Conservation (phyloP, 2,329 filamentous ascomycete genomes). For the Didymella sp. region DNA sequence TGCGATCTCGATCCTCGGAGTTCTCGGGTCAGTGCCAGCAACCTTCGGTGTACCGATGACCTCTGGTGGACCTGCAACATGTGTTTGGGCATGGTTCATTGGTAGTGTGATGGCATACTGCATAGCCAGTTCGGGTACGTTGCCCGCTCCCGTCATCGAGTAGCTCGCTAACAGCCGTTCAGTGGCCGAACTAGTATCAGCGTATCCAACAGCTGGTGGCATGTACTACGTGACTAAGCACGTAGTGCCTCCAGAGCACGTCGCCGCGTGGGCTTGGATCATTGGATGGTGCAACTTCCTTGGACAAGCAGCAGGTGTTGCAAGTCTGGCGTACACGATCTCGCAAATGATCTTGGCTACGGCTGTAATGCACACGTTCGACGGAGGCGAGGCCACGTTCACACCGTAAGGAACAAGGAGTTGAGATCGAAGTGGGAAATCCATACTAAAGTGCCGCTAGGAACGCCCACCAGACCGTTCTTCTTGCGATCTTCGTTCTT, state of each 20-base stretch:
- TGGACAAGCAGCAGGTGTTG: constrained; percentile 68
- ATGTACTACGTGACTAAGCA: constrained; percentile 74
- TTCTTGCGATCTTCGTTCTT: constrained; percentile 64
- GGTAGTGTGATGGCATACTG: constrained; percentile 70
- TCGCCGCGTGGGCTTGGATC: constrained; percentile 69
- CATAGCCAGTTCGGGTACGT: constrained; percentile 65
- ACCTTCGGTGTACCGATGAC: constrained; percentile 66
- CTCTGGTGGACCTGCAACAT: constrained; percentile 67
- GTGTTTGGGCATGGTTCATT: constrained; percentile 71
- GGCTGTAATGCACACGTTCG: constrained; percentile 66
- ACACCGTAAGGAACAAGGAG: constrained; percentile 58
- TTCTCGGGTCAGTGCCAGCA: constrained; percentile 69
- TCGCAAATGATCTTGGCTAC: constrained; percentile 69
- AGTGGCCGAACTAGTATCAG: constrained; percentile 71
- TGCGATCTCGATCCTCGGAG: constrained; percentile 69
- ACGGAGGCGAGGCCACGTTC: constrained; percentile 61
- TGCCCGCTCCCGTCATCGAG: background rate
- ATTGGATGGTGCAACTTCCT: constrained; percentile 73
- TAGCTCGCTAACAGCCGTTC: background rate
- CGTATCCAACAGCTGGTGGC: constrained; percentile 70
- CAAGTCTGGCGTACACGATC: constrained; percentile 68
- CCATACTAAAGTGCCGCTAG: constrained; percentile 46
- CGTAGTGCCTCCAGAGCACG: constrained; percentile 66
- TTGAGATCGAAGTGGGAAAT: background rate
- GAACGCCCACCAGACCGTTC: constrained; percentile 64